Evolutionary conservation across 169 alveolate species (phyloP).

Genomic region (Plasmodium vivax): DNA sequence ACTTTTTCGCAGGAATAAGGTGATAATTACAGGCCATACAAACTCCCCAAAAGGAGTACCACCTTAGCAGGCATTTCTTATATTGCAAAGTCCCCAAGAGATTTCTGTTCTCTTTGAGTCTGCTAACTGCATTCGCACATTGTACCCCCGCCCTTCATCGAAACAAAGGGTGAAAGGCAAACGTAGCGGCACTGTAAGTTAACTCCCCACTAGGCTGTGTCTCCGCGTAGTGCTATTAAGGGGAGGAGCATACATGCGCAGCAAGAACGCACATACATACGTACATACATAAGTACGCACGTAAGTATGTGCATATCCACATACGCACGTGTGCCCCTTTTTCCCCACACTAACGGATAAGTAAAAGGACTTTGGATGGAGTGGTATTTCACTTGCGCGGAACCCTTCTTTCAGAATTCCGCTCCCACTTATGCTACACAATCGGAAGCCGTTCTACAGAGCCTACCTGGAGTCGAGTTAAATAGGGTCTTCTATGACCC

Average conservation of each 20-base stretch:
- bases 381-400: slow-evolving; percentile 92
- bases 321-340: slow-evolving; percentile 25
- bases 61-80: slow-evolving; percentile 9
- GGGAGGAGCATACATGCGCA: slow-evolving; percentile 71
- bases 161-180: slow-evolving; percentile 77
- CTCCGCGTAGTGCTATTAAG: slow-evolving; percentile 85
- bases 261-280: background rate
- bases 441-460: slow-evolving; percentile 90
- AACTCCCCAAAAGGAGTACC: background rate
- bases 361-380: slow-evolving; percentile 89
- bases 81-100: slow-evolving; percentile 89
- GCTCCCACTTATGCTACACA: slow-evolving; percentile 93
- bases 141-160: background rate
- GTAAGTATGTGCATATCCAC: background rate
- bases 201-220: slow-evolving; percentile 95
- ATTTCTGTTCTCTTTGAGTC: slow-evolving; percentile 95
- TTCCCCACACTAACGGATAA: slow-evolving; percentile 86
- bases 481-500: slow-evolving; percentile 95
- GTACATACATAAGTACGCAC: slow-evolving; percentile 57
- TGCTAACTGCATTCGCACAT: slow-evolving; percentile 12
- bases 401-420: slow-evolving; percentile 27
- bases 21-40: slow-evolving; percentile 7
- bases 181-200: slow-evolving; percentile 94
- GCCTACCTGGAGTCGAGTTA: slow-evolving; percentile 95
- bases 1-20: background rate